Conservation (phyloP, 805 yeast genomes). For the Saturnispora besseyi region DNA sequence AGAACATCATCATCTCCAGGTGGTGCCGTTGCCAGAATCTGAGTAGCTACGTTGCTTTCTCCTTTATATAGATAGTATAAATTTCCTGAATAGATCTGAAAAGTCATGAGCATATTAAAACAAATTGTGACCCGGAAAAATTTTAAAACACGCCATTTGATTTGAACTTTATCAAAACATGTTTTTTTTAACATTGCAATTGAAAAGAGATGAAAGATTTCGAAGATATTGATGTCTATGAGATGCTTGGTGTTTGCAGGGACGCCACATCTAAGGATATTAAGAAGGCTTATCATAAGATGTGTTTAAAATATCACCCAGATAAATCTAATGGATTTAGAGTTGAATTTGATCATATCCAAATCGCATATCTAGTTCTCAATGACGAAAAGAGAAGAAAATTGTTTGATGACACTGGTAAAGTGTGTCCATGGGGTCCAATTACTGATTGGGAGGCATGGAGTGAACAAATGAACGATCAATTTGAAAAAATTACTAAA, state of each 20-base stretch:
- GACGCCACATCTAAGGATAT: constrained; percentile 43
- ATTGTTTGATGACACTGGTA: constrained; percentile 67
- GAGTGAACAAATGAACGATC: constrained; percentile 45
- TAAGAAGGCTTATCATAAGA: constrained; percentile 57
- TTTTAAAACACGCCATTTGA: neutral
- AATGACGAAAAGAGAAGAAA: constrained; percentile 47
- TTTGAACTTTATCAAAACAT: neutral
- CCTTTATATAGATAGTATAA: neutral
- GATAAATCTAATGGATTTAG: constrained; percentile 43
- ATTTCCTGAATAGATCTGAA: neutral
- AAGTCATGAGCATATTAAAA: neutral
- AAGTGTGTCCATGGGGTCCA: constrained; percentile 27
- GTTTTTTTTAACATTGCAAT: neutral
- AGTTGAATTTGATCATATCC: constrained; percentile 53
- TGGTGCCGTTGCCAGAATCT: constrained; percentile 57
- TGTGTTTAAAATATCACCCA: constrained; percentile 61
- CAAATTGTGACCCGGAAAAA: neutral
- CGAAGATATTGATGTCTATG: constrained; percentile 43
- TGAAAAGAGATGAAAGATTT: neutral
- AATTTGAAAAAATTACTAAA: constrained; percentile 41
- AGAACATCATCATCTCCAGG: constrained; percentile 81
- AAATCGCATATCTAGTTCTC: constrained; percentile 64
- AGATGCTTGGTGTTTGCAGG: constrained; percentile 34
- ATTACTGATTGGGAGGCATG: constrained; percentile 41
- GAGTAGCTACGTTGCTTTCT: neutral